Base-by-base conservation (phyloP, 177 flowering plant genomes). In the Vitis hybrid region DNA sequence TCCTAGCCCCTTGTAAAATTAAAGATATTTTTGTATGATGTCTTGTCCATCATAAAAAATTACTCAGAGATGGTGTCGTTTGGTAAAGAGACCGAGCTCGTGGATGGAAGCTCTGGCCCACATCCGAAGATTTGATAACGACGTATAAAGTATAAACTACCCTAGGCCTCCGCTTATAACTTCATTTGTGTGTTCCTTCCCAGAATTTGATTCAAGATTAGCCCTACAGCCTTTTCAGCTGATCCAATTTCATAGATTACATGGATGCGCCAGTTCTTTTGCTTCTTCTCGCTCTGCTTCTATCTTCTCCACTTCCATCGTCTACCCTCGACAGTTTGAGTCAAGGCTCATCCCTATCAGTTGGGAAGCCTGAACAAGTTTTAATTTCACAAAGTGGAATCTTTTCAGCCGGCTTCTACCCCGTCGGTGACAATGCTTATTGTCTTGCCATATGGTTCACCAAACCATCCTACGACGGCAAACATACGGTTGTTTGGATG, bases 401-500 rank as follows among this genome's bases (percentile, higher is more conserved):
- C 6, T 82, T 80, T 68, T 11, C 23, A 23, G 78, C 77, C 3
- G 86, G 86, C 13, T 80, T 82, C 70, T 66, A 62, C 56, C 12
- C 50, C 0, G 81, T 81, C 11, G 86, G 86, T 1, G 52, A 56
- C 2, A 79, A 79, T 14, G 86, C 82, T 23, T 79, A 61, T 51
- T 73, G 78, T 62, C 81, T 81, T 45, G 64, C 82, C 2, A 62
- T 83, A 11, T 79, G 86, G 82, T 81, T 70, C 67, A 69, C 69
- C 6, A 51, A 74, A 3, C 48, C 80, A 7, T 21, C 69, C 17
- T 30, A 12, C 34, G 34, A 3, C n/a, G 13, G 39, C 7, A 10
- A 61, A 13, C 21, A 60, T 4, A 68, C 81, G 6, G 51, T 70
- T 2, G 82, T 75, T 51, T 83, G 23, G 84, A 75, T 77, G 78